Evolutionary conservation across 2,329 filamentous ascomycete genomes (phyloP), one percentile per base, ranked within the genome.

Genomic region (Pseudocercospora macadamiae): DNA sequence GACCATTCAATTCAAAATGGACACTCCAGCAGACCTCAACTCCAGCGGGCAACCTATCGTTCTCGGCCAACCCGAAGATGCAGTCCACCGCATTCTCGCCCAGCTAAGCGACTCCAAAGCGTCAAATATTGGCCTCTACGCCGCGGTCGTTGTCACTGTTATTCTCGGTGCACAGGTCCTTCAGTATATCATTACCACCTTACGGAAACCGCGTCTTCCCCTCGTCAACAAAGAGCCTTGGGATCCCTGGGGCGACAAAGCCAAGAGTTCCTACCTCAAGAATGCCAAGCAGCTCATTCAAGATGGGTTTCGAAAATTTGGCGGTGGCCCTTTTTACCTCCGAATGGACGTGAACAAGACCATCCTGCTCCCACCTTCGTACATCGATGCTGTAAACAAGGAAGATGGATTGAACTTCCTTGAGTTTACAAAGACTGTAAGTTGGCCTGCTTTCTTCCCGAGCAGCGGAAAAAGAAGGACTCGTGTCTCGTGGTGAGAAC

Each of bases 321-420:
- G 47, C 3, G 37, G 23, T n/a, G 28, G 26, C 3, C 47, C 47
- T 4, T 49, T 49, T 16, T 49, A 49, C 12, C 26, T 49, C 8
- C 10, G 47, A 32, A 32, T 21, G n/a, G 47, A 49, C 0, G 47
- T 32, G 2, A 26, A 49, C 16, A 49, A 49, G 47, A 49, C 47
- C 1, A n/a, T 49, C 8, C 9, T 49, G 9, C 47, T 49, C 9
- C 47, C 47, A n/a, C 47, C 47, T 2, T 10, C 30, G 1, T 49
- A 32, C 28, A 55, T 51, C 18, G 45, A 52, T 51, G 45, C 48
- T 47, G 52, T 54, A 34, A 45, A 49, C 26, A 28, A 34, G 16
- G 47, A 49, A 21, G 47, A 49, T 30, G 47, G 47, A 21, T 30
- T 49, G 5, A 21, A 28, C 47, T 49, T 49, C 9, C 19, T 32